Evolutionary conservation across 2,329 filamentous ascomycete species (phyloP), one percentile per base, ranked within the genome.

Genomic region (Epichloe gansuensis): DNA sequence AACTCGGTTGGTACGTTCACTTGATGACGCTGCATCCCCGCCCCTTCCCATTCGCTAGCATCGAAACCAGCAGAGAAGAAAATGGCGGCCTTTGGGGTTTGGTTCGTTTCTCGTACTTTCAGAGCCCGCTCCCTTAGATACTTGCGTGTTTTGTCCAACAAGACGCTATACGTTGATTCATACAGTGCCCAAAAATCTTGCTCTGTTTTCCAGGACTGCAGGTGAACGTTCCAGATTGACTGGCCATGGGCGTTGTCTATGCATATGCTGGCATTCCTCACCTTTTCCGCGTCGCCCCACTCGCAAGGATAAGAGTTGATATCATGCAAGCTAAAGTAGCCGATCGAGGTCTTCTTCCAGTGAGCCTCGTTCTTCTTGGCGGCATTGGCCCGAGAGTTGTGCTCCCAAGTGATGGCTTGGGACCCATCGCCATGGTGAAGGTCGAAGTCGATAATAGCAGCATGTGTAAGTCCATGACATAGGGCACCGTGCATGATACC

Each of bases 301-400:
- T 98, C 93, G 65, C 93, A 98, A 0, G 94, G 93, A 63, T 94
- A 98, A 0, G 91, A 97, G 69, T 98, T 97, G 72, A 98, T 96
- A 63, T 98, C 93, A 66, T 98, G 93, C 44, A 98, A 68, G 66
- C 91, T 96, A 68, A 95, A 97, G 65, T 98, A 98, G 9, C 91
- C 93, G 61, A 97, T 93, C 0, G 86, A 84, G 0, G 85, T 83
- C 72, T 88, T 93, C 70, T 91, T 91, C 76, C 85, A 86, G 34
- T 77, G 73, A 1, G 85, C 76, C 1, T 84, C 81, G 62, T 88
- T 91, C 66, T 86, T 90, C 6, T 81, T 67, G 42, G 83, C 73
- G 15, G 70, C 73, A 4, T 55, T 57, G 42, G 85, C 81, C 55
- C 86, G 83, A 47, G 80, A 75, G 64, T 97, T 98, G 61, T 94